phyloP scores from a whole-genome alignment of 345 rosid species.

The Camelina laxa region DNA sequence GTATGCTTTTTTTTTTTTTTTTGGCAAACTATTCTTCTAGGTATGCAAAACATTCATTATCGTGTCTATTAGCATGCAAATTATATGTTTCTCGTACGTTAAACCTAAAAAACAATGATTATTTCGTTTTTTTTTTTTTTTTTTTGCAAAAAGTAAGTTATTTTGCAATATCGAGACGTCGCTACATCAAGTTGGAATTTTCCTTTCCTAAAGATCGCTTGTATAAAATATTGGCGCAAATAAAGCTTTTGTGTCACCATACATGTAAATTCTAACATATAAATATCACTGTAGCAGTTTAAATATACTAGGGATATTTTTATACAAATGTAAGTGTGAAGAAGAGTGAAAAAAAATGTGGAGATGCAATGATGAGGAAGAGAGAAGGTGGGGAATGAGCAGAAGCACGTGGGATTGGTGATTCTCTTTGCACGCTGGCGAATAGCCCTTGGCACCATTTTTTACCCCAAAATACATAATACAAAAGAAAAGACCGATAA shows the following conservation, averaged over 20 bases:
- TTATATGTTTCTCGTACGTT: background rate
- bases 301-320: too few relatives aligned
- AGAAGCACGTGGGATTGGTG: slow-evolving; percentile 82
- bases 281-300: too few relatives aligned
- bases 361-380: slow-evolving; percentile 78
- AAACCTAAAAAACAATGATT: background rate
- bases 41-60: slow-evolving; percentile 11
- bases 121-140: background rate
- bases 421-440: slow-evolving; percentile 66
- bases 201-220: too few relatives aligned
- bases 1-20: too few relatives aligned
- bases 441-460: slow-evolving; percentile 33
- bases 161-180: background rate
- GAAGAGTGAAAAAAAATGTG: slow-evolving; percentile 35
- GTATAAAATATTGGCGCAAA: too few relatives aligned
- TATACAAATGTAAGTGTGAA: too few relatives aligned
- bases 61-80: slow-evolving; percentile 13
- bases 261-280: too few relatives aligned
- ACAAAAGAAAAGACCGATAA: background rate
- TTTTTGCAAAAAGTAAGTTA: background rate
- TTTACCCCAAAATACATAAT: background rate
- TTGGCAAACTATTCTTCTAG: slow-evolving; percentile 15
- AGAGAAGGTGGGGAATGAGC: slow-evolving; percentile 69
- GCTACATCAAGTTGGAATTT: background rate
- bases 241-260: too few relatives aligned